Percentiles rank a stretch among this genome's conserved stretches.
phyloP scores from a whole-genome alignment of 352 stramenopile species.

The Phytophthora quininea region DNA sequence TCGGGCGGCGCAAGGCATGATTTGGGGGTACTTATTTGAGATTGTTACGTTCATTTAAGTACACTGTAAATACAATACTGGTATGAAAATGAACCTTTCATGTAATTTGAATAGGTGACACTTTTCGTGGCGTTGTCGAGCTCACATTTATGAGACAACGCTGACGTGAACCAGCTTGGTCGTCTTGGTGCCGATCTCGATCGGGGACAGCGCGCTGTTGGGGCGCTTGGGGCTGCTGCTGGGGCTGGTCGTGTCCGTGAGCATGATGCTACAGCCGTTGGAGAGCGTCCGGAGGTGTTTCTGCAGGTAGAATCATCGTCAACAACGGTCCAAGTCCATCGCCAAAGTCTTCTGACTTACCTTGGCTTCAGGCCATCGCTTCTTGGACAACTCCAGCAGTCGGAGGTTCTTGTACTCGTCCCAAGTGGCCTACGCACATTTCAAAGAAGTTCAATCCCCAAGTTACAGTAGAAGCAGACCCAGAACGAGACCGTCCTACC shows the following conservation, averaged over 20 bases:
- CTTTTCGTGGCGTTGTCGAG: background rate
- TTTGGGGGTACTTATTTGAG: background rate
- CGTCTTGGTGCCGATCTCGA: background rate
- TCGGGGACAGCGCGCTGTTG: background rate
- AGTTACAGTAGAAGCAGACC: background rate
- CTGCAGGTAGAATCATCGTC: slow-evolving; percentile 16
- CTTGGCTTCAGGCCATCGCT: slow-evolving; percentile 69
- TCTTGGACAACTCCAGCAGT: slow-evolving; percentile 74
- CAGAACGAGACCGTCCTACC: slow-evolving; percentile 2
- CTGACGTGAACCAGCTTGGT: background rate
- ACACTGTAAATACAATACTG: background rate
- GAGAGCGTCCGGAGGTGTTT: slow-evolving; percentile 68
- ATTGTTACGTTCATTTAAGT: background rate
- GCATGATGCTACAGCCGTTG: slow-evolving; percentile 83
- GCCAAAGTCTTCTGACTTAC: slow-evolving; percentile 19
- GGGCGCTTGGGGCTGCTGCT: background rate
- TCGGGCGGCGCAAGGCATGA: background rate
- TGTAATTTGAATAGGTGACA: too few species aligned
- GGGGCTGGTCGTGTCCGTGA: slow-evolving; percentile 29
- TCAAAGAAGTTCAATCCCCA: background rate
- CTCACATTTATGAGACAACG: background rate
- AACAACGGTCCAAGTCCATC: too few species aligned
- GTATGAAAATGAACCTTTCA: background rate
- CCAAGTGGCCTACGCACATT: slow-evolving; percentile 56
- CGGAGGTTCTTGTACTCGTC: slow-evolving; percentile 70